Base-by-base conservation (phyloP, 257 asterid species). In the Penstemon newberryi region DNA sequence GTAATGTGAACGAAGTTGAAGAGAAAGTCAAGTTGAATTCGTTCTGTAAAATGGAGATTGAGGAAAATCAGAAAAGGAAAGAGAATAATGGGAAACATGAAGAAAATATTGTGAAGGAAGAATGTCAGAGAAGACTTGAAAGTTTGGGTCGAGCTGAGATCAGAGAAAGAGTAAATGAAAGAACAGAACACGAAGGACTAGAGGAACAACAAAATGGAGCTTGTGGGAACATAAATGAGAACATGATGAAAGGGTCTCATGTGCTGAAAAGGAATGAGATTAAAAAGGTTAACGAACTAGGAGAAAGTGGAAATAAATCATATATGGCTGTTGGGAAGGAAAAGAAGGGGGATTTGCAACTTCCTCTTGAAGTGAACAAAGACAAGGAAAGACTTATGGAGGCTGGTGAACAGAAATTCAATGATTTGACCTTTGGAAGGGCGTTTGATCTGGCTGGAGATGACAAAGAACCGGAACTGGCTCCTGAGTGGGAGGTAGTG, bases 111-210 rank as follows among this genome's bases (percentile, higher is more conserved):
- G 63, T 45, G 70, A 51, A 58, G 59, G 81, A 78, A 58, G 81
- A 78, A 53, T 70, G 59, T 71, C 84, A 76, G 63, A 70, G 75
- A 60, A 75, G 73, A 43, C 76, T 44, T 55, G 56, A 72, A 41
- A 75, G 69, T 69, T 69, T 66, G 70, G 81, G 80, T 56, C 61
- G 57, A 60, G 74, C 68, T 42, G 80, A 73, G 60, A 67, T 52
- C 59, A 77, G 60, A 54, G 79, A 79, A 60, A 44, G 58, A 56
- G 69, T 58, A 56, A 71, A 62, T 63, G 73, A 74, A 57, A 66
- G 54, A 59, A 60, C 47, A 58, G 73, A 71, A 66, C 72, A 66
- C 72, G 85, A 80, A 63, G 83, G 70, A 67, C 74, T 65, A 61
- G 53, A 72, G 75, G 59, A 76, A 70, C 83, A 78, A 53, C 72